Conservation (phyloP, 148 eudicot species). For the Vaccinium myrtillus region DNA sequence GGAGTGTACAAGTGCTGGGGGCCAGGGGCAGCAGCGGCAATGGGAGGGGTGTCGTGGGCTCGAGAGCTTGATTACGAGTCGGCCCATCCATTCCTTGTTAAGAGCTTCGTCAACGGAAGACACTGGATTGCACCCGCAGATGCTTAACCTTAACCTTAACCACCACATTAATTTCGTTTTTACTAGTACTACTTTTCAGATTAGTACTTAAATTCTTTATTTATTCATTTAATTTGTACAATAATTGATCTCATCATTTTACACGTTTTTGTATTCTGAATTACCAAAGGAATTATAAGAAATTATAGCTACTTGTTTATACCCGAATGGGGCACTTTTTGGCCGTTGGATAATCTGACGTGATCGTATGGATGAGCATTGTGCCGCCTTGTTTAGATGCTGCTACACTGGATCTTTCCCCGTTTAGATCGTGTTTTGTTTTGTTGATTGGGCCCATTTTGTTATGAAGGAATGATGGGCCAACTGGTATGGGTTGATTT, state of each 20-base stretch:
- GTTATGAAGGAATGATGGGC: too few relatives aligned
- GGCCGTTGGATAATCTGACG: too few relatives aligned
- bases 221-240: neutral
- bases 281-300: neutral
- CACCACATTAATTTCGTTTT: neutral
- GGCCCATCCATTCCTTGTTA: conserved; percentile 82
- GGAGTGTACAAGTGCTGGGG: conserved; percentile 94
- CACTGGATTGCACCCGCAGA: conserved; percentile 87
- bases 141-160: conserved; percentile 34
- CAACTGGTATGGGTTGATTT: too few relatives aligned
- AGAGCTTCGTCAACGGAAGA: conserved; percentile 95
- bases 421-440: too few relatives aligned
- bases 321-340: too few relatives aligned
- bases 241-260: neutral
- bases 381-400: too few relatives aligned
- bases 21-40: conserved; percentile 79
- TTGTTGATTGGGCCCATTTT: too few relatives aligned
- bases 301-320: neutral
- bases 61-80: conserved; percentile 69
- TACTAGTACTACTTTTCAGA: too few relatives aligned
- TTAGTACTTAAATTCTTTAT: neutral
- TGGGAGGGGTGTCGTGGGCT: conserved; percentile 74
- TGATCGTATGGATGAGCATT: too few relatives aligned
- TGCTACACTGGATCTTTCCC: too few relatives aligned
- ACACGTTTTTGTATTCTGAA: neutral